Evolutionary conservation across 345 rosid species (phyloP), one percentile per base, ranked within the genome.

Genomic region (Stellera chamaejasme): DNA sequence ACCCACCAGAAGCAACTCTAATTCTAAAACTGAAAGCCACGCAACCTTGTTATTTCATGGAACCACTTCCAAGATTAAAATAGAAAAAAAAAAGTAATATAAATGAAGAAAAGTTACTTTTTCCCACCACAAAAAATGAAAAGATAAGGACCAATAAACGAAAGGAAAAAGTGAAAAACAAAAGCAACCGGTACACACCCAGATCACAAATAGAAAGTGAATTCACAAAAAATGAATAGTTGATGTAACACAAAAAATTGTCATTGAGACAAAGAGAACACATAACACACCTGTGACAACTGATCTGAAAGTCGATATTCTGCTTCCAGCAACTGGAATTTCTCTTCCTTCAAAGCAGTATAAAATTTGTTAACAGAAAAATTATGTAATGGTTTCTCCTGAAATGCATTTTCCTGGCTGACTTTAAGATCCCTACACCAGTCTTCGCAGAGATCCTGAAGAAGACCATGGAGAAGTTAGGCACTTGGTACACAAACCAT

Each of bases 251-350:
- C 2, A 2, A 32, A 5, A 32, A 2, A 32, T 5, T 32, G 0
- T 3, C 39, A 32, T 32, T 3, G 39, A 32, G 39, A 8, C 39
- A 32, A 32, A 32, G 39, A 32, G 39, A 32, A 32, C 9, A 32
- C 9, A 32, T 32, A 32, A 72, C 81, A 54, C 72, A 89, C 99
- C 69, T 49, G 46, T 53, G 65, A 63, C 60, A 93, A 63, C 80
- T 80, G 83, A 61, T 69, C 63, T 28, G 84, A 73, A 48, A 87
- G 43, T 27, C 65, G 75, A 66, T 82, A 80, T 74, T 87, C 96
- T 57, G 79, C 75, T 66, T 82, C 92, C 23, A 89, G 69, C 13
- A 39, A 61, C 55, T 55, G 85, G 65, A 84, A 79, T 63, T 70
- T 77, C 25, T 82, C 83, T 58, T 74, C 83, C 61, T 52, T 69